Evolutionary conservation across 2,329 filamentous ascomycete species (phyloP).

Genomic region (Podosphaera xanthii): DNA sequence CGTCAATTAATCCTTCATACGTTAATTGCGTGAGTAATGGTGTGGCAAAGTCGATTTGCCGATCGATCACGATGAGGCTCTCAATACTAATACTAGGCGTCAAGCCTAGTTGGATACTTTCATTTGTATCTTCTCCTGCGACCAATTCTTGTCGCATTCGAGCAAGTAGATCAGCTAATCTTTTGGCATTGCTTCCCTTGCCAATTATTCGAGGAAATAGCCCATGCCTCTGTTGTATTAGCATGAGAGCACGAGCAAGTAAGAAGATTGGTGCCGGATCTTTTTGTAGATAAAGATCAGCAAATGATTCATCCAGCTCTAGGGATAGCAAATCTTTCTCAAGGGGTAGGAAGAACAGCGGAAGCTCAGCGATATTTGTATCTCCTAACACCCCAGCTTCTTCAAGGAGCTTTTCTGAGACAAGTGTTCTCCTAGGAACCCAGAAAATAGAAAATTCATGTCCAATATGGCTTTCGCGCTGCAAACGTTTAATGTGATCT

Average conservation of each 20-base stretch:
- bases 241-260: slow-evolving; percentile 80
- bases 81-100: slow-evolving; percentile 75
- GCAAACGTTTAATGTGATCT: slow-evolving; percentile 83
- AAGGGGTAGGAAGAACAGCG: slow-evolving; percentile 73
- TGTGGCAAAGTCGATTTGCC: slow-evolving; percentile 84
- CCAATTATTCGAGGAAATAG: slow-evolving; percentile 87
- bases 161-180: slow-evolving; percentile 62
- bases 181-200: slow-evolving; percentile 85
- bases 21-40: slow-evolving; percentile 83
- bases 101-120: slow-evolving; percentile 38
- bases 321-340: slow-evolving; percentile 81
- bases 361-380: slow-evolving; percentile 68
- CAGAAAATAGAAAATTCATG: slow-evolving; percentile 97
- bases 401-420: slow-evolving; percentile 79
- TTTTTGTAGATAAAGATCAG: slow-evolving; percentile 70
- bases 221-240: slow-evolving; percentile 73
- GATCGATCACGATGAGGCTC: slow-evolving; percentile 82
- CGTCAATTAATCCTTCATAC: slow-evolving; percentile 88
- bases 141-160: slow-evolving; percentile 80
- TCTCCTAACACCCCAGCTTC: slow-evolving; percentile 85
- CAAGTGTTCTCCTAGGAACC: slow-evolving; percentile 75
- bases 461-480: slow-evolving; percentile 66
- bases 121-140: slow-evolving; percentile 51
- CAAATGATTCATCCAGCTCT: slow-evolving; percentile 70
- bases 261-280: slow-evolving; percentile 81